Conservation (phyloP, 352 stramenopile species). For the Globisporangium iwayamae region DNA sequence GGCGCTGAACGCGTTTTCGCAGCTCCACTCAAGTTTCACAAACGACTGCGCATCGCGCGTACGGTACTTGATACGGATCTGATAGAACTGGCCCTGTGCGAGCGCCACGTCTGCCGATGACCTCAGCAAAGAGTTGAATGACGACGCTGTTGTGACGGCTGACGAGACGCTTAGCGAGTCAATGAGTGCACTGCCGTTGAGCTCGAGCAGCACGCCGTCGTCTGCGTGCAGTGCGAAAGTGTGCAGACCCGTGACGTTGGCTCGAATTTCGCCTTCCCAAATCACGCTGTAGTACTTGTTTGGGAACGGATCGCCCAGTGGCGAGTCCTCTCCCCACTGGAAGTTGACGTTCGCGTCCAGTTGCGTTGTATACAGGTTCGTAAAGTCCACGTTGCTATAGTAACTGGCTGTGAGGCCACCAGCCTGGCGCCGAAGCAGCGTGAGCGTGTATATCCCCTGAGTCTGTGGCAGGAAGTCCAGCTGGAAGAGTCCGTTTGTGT, state of each 20-base stretch:
- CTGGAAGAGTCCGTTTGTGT: constrained; percentile 87
- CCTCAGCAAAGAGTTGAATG: constrained; percentile 12
- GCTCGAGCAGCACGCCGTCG: constrained; percentile 65
- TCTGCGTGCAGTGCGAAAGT: constrained; percentile 81
- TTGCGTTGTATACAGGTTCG: constrained; percentile 58
- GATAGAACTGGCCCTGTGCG: constrained; percentile 58
- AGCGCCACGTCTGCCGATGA: constrained; percentile 20
- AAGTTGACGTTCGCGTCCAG: constrained; percentile 86
- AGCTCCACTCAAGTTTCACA: constrained; percentile 82
- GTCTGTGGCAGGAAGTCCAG: constrained; percentile 76
- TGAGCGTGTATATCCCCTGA: constrained; percentile 80
- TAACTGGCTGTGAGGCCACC: constrained; percentile 92
- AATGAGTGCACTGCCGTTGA: constrained; percentile 72
- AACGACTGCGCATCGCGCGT: constrained; percentile 79
- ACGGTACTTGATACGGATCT: constrained; percentile 79
- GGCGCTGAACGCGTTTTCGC: constrained; percentile 16
- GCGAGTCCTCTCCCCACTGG: constrained; percentile 72
- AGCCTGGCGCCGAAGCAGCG: constrained; percentile 62
- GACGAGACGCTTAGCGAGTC: constrained; percentile 33
- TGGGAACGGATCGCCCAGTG: constrained; percentile 59
- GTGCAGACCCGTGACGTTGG: constrained; percentile 52
- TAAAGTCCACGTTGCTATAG: constrained; percentile 88
- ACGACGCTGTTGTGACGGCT: neutral
- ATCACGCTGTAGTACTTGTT: constrained; percentile 75
- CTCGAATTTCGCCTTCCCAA: constrained; percentile 61